Evolutionary conservation across 768 basidiomycete species (phyloP), one percentile per base, ranked within the genome.

Genomic region (Lentinula sp.): DNA sequence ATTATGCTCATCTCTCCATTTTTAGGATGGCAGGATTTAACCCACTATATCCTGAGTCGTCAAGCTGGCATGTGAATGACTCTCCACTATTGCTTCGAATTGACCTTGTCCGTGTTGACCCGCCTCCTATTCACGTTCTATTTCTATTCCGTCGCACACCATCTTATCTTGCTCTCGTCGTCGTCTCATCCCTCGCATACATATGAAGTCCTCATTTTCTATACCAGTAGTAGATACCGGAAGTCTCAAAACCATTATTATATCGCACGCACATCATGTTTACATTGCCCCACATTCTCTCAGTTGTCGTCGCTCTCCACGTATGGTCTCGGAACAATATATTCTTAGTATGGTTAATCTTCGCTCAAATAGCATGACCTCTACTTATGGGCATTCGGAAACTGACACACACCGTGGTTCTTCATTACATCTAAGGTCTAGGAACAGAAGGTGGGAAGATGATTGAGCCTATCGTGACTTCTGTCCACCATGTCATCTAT

Each of bases 21-120:
- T 62, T 49, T 68, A 87, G 89, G 89, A 43, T 91, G 89, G 90
- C 90, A 91, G 67, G 88, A 91, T 75, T 76, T 92, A 62, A 84
- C 83, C 66, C 72, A 89, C 61, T 92, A 90, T 68, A 84, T 91
- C 68, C 73, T 89, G 59, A 91, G 87, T 70, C 87, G 89, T 64
- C 87, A 89, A 70, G 84, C 86, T 43, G 88, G 88, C 63, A 74
- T 86, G 73, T 85, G 71, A 72, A 45, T 16, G 43, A 45, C 16
- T 13, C 10, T 45, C 2, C n/a, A 16, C 6, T 15, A n/a, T 43
- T 16, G 15, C 15, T 12, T n/a, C 16, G 42, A 7, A 4, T n/a
- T n/a, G 39, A 8, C 13, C 8, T n/a, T n/a, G 16, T 45, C 10
- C 16, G 6, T 45, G 16, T 7, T 20, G 16, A 18, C 43, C 15